These are phyloP conservation scores for Eucalyptus urophylla DNA, from an alignment of 345 rosid species.

Conservation along the genomic window DNA sequence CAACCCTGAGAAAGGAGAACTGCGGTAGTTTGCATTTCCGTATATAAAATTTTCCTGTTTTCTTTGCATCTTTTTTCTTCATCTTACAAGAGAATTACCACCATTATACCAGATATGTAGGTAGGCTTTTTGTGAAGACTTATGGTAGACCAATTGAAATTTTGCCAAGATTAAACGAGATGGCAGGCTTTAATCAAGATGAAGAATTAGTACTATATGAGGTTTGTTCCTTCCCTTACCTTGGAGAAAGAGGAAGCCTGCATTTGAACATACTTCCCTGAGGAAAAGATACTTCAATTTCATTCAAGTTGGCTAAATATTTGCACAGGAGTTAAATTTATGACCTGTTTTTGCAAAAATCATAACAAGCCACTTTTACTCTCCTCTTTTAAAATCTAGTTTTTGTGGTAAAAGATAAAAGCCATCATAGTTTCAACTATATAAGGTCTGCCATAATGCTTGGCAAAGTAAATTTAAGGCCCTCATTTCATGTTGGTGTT, in stretches of 20 bases:
- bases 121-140: slow-evolving; percentile 30
- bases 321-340: neutral
- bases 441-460: slow-evolving; percentile 1
- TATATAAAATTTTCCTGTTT: neutral
- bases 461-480: neutral
- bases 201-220: slow-evolving; percentile 42
- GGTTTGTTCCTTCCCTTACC: slow-evolving; percentile 24
- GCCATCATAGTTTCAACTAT: neutral
- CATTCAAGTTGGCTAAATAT: neutral
- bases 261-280: neutral
- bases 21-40: slow-evolving; percentile 7
- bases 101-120: slow-evolving; percentile 23
- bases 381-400: neutral
- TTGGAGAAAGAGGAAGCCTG: neutral
- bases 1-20: slow-evolving; percentile 23
- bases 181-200: slow-evolving; percentile 32
- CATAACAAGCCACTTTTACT: neutral
- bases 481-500: neutral
- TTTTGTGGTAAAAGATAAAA: neutral
- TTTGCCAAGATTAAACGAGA: slow-evolving; percentile 20
- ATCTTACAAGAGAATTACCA: neutral
- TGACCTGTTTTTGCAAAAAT: neutral
- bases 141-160: slow-evolving; percentile 22
- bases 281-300: neutral
- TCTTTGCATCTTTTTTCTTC: neutral